Evolutionary conservation across 768 basidiomycete genomes (phyloP), one percentile per base, ranked within the genome.

Genomic region (Naganishia vishniacii): DNA sequence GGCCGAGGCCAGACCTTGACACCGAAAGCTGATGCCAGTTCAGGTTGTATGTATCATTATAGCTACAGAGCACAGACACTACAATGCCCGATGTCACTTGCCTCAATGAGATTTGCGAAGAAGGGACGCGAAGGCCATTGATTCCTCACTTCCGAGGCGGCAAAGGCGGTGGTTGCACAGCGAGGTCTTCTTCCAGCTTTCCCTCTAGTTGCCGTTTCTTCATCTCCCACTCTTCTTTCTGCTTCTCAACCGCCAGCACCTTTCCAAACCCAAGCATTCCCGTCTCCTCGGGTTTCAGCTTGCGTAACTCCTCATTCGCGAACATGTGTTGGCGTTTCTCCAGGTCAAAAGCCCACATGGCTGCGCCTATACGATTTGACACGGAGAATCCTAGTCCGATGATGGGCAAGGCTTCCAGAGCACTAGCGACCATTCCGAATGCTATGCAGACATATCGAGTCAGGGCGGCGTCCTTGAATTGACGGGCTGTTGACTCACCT

Each of bases 361-460:
- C 91, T 2, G 89, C 92, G 6, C 91, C 91, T 26, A 94, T 83
- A 6, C 89, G 82, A 73, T 94, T 93, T 0, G 89, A 91, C 18
- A 94, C 80, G 1, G 86, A 86, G 73, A 94, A 90, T 11, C 87
- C 76, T 4, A 94, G 78, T 0, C 92, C 92, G 3, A 91, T 71
- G 64, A 95, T 82, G 0, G 92, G 92, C 0, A 94, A 78, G 1
- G 83, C 82, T 77, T 95, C 92, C 2, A 92, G 79, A 5, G 94
- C 78, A 0, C 90, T 85, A 0, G 92, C 88, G 0, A 83, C 75
- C 73, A 94, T 92, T 4, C 92, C 92, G 71, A 95, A 95, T 0
- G 82, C 89, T 91, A 59, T n/a, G 59, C 26, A 25, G 32, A 61
- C 25, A 32, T 16, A 26, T 2, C 20, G 12, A 37, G 48, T 48